Base-by-base conservation (phyloP, 768 basidiomycete species). In the Russula vinacea region DNA sequence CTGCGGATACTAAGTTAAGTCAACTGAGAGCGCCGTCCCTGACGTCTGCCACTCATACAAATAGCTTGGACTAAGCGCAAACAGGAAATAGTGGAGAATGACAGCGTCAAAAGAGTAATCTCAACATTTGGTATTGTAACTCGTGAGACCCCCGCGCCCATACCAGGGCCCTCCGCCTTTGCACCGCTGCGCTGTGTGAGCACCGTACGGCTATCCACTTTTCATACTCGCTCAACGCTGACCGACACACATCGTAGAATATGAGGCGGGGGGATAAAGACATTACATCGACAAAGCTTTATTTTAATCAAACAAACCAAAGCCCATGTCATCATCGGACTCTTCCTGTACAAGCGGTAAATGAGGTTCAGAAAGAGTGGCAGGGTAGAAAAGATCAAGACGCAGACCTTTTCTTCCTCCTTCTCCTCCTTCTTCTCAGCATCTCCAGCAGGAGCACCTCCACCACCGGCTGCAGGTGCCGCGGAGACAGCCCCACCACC, bases 281-380 rank as follows among this genome's bases (percentile, higher is more conserved):
- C 16, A 67, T 37, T 44, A 54, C 40, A 56, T 37, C 19, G 59
- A 58, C 49, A 47, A 53, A 56, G 39, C 59, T 70, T 69, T 82
- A 65, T 29, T 51, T 59, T 87, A 97, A 82, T 97, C 94, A 83
- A 97, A 97, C 68, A 97, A 84, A 81, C 94, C 94, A 78, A 98
- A 98, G 82, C 94, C 94, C 94, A 97, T 97, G 80, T 97, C 95
- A 71, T 97, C 95, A 83, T 96, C 94, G 60, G 90, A 92, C 76
- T 95, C 92, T 79, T 93, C 90, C 89, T 93, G 74, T 39, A 33
- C 51, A 47, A 58, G 44, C 2, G 62, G 68, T 47, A 65, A 58
- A 39, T 22, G 16, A 9, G 32, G 5, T 39, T 56, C 3, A 62
- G 53, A 56, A 32, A 47, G 16, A 19, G 62, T 17, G 54, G 56